Percentiles rank a stretch among this genome's conserved stretches.
Evolutionary conservation across 768 basidiomycete species (phyloP).

Genomic region (Cantharellus anzutake): DNA sequence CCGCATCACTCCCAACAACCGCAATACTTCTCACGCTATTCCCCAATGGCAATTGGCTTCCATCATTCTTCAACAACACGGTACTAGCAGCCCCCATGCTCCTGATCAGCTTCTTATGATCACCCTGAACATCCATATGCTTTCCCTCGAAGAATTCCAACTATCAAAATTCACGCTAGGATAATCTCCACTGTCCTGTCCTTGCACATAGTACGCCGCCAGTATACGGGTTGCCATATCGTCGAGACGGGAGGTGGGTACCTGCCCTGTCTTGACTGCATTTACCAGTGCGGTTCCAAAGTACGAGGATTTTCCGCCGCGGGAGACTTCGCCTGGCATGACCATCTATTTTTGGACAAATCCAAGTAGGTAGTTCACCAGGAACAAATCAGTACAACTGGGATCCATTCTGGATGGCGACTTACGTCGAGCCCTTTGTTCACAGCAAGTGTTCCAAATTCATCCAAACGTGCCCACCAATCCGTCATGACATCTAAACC

Average conservation of each 20-base stretch:
- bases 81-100: conserved; percentile 42
- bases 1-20: conserved; percentile 37
- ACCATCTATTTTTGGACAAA: conserved; percentile 12
- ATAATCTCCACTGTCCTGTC: conserved; percentile 42
- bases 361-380: conserved; percentile 23
- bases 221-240: conserved; percentile 58
- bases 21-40: conserved; percentile 27
- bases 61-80: conserved; percentile 43
- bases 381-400: conserved; percentile 17
- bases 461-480: conserved; percentile 26
- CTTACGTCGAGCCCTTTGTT: conserved; percentile 16
- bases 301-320: conserved; percentile 5
- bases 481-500: conserved; percentile 17
- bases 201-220: conserved; percentile 45
- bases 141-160: conserved; percentile 5
- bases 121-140: conserved; percentile 23
- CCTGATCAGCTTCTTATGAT: conserved; percentile 28
- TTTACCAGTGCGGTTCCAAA: conserved; percentile 34
- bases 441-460: conserved; percentile 20
- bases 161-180: conserved; percentile 50
- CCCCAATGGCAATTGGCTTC: conserved; percentile 27
- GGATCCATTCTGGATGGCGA: neutral
- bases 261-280: conserved; percentile 52
- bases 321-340: conserved; percentile 21
- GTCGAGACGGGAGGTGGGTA: conserved; percentile 24